Evolutionary conservation across 148 eudicot genomes (phyloP).

Genomic region (Bassia scoparia): DNA sequence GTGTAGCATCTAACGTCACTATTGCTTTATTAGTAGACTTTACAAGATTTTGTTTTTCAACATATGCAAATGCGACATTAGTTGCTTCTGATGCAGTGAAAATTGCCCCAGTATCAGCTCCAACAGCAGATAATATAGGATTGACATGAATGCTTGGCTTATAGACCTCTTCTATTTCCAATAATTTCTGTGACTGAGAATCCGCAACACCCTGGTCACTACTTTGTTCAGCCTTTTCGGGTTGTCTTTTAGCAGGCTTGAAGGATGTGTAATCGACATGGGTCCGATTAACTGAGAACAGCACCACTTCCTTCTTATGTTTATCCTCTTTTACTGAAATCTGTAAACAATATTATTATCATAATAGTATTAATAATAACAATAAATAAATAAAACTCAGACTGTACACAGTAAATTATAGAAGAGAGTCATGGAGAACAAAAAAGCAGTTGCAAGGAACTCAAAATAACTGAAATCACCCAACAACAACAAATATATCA

Average conservation of each 20-base stretch:
- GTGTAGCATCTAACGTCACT: constrained; percentile 63
- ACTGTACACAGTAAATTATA: no score
- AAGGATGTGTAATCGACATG: constrained; percentile 72
- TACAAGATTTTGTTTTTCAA: constrained; percentile 81
- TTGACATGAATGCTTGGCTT: constrained; percentile 77
- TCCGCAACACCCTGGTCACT: constrained; percentile 36
- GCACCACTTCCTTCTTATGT: constrained; percentile 74
- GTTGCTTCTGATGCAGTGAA: constrained; percentile 72
- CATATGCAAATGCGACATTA: constrained; percentile 59
- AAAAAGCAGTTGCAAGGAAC: neutral
- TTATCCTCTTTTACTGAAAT: constrained; percentile 88
- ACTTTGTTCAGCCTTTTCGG: constrained; percentile 53
- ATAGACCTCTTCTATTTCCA: constrained; percentile 77
- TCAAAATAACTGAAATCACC: neutral
- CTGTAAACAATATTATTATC: constrained; percentile 34
- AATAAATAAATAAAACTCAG: neutral
- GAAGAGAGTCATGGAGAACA: neutral
- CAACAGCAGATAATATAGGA: constrained; percentile 70
- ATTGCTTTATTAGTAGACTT: constrained; percentile 61
- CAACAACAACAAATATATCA: neutral
- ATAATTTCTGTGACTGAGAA: constrained; percentile 34
- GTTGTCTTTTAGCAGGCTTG: constrained; percentile 70
- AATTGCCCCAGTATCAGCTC: constrained; percentile 62
- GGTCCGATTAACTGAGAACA: constrained; percentile 64
- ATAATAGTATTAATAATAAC: neutral